These are phyloP conservation scores for Colletotrichum sp. DNA, from an alignment of 2,329 filamentous ascomycete species.

Conservation along the genomic window DNA sequence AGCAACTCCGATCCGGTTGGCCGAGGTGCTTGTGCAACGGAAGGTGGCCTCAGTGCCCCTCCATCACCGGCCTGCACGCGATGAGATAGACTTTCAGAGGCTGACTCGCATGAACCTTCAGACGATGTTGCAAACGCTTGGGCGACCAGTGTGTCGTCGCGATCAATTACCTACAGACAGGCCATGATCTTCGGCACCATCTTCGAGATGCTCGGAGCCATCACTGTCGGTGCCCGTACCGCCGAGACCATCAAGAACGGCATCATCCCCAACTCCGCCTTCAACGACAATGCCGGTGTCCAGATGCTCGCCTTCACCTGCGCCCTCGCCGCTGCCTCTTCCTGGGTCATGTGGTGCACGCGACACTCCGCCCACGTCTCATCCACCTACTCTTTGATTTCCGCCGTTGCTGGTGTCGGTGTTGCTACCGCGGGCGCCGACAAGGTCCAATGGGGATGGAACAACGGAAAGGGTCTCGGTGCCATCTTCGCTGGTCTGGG, in stretches of 20 bases:
- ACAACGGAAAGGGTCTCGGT: conserved; percentile 70
- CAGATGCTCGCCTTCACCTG: conserved; percentile 73
- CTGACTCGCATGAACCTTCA: conserved; percentile 31
- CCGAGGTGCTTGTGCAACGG: background rate
- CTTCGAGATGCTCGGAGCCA: conserved; percentile 72
- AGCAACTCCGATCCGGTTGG: background rate
- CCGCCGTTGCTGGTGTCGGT: conserved; percentile 71
- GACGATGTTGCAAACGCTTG: conserved; percentile 87
- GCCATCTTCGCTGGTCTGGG: conserved; percentile 74
- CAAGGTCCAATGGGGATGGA: conserved; percentile 74
- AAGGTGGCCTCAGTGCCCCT: background rate
- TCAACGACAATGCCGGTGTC: conserved; percentile 65
- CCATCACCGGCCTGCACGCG: background rate
- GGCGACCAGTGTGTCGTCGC: conserved; percentile 82
- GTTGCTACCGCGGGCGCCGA: conserved; percentile 68
- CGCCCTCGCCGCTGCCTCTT: conserved; percentile 67
- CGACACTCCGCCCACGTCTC: conserved; percentile 75
- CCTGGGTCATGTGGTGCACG: conserved; percentile 85
- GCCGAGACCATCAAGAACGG: conserved; percentile 83
- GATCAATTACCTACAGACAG: conserved; percentile 74
- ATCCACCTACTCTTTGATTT: conserved; percentile 75
- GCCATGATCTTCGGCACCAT: conserved; percentile 71
- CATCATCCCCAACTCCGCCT: conserved; percentile 67
- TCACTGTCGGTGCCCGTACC: conserved; percentile 71
- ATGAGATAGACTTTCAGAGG: background rate